Evolutionary conservation across 2,329 filamentous ascomycete species (phyloP), one percentile per base, ranked within the genome.

Genomic region (Chrysoporthe deuterocubensis): DNA sequence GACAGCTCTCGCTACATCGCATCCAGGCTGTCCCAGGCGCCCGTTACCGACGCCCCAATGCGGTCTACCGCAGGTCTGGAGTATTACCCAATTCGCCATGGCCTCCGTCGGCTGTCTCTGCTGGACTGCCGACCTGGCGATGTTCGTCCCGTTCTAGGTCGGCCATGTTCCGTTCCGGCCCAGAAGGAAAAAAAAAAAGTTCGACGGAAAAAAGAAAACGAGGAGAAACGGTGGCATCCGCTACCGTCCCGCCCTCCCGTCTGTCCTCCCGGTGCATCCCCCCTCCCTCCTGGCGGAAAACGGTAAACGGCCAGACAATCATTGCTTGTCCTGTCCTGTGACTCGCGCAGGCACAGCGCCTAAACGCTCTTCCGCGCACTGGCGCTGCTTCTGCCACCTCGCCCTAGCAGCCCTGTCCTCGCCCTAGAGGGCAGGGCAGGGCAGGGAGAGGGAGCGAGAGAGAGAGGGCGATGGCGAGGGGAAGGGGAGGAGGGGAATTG

Each of bases 101-200:
- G 61, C 9, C 6, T 11, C 18, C 16, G 34, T 58, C 56, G 56
- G 34, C 8, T 42, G 34, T n/a, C n/a, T 32, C 26, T 14, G 8
- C 58, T 44, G 3, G 32, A n/a, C 11, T 37, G 32, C 34, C 60
- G 14, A 4, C 14, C 21, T 52, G 1, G 6, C 7, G 6, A 26
- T 52, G 11, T 26, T 52, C 8, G 21, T 26, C 52, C 54, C 48
- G 59, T 54, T 40, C 48, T 13, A 62, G 63, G 58, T 48, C 67
- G 67, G 67, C 50, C 59, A 68, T 52, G 63, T 66, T 68, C 67
- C 67, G 67, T 63, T 59, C 61, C 59, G 58, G 52, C 21, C 63
- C 56, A 4, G 11, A 48, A 44, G 26, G 26, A 26, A 26, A 26
- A 26, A 26, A 26, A 26, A 26, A 26, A 26, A 2, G 26, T 26